Conservation (phyloP, 805 yeast species). For the Pichia scutulata region DNA sequence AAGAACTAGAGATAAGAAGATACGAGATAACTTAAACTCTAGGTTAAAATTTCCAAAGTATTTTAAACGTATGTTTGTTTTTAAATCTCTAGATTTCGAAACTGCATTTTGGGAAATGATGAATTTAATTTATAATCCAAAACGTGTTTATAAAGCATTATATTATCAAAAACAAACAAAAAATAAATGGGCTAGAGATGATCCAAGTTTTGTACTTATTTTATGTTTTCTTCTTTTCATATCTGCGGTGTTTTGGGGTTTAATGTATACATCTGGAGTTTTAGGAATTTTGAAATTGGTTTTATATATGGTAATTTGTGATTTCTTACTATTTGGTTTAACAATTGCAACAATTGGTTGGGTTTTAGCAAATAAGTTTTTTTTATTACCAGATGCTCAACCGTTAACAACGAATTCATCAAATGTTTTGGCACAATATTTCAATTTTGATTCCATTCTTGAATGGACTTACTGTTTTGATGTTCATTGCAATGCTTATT, state of each 20-base stretch:
- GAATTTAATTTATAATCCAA: slow-evolving; percentile 64
- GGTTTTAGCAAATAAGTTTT: slow-evolving; percentile 59
- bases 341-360: slow-evolving; percentile 67
- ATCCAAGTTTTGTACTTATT: slow-evolving; percentile 78
- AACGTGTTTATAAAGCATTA: slow-evolving; percentile 72
- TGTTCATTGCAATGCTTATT: slow-evolving; percentile 85
- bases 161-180: slow-evolving; percentile 77
- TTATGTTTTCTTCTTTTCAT: slow-evolving; percentile 57
- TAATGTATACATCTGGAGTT: slow-evolving; percentile 63
- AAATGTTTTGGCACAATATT: slow-evolving; percentile 22
- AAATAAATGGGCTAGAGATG: slow-evolving; percentile 82
- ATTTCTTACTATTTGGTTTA: slow-evolving; percentile 65
- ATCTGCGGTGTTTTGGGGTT: slow-evolving; percentile 87
- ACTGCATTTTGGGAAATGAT: slow-evolving; percentile 90
- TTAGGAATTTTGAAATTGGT: slow-evolving; percentile 58
- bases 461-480: slow-evolving; percentile 97
- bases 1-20: slow-evolving; percentile 1
- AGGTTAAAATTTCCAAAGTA: slow-evolving; percentile 23
- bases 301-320: slow-evolving; percentile 77
- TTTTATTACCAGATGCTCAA: slow-evolving; percentile 24
- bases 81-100: slow-evolving; percentile 83
- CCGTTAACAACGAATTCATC: slow-evolving; percentile 3
- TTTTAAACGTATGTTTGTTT: slow-evolving; percentile 46
- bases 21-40: slow-evolving; percentile 10
- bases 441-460: slow-evolving; percentile 35